Base-by-base conservation (phyloP, 2,329 filamentous ascomycete species). In the Colletotrichum gigasporum region DNA sequence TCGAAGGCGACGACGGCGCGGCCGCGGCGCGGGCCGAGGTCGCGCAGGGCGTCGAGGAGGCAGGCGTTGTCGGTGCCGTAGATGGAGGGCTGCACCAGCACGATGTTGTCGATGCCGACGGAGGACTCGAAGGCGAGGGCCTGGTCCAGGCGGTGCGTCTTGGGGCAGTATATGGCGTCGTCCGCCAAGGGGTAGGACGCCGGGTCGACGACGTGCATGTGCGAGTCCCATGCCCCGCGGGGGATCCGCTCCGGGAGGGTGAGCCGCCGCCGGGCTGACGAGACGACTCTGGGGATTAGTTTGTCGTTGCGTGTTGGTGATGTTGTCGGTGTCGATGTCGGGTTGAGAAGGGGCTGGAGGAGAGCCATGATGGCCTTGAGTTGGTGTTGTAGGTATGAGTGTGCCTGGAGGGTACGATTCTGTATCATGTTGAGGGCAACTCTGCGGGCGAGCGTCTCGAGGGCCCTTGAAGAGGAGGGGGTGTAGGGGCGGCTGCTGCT, bases 151-250 rank as follows among this genome's bases (percentile, higher is more conserved):
- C 79, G 83, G 69, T 87, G 82, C 11, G 79, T 68, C 3, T 72
- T 71, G 3, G 87, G 86, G 16, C 73, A 74, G 74, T 90, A 90
- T 65, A 78, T 74, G 32, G 87, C 86, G 28, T 75, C 70, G 7
- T 78, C 65, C 24, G 78, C 75, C 8, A 88, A 71, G 1, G 84
- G 81, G 70, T 85, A 89, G 7, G 72, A 71, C 18, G 75, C 70
- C 0, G 84, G 85, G 54, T 88, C 84, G 50, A 88, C 79, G 32
- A 90, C 81, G 71, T 90, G 88, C 85, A 90, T 89, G 71, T 90
- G 87, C 52, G 82, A 84, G 71, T 89, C 86, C 86, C 87, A 89
- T 59, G 86, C 78, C 12, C 77, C 76, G 12, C 66, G 61, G 3
- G 83, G 82, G 57, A 82, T 78, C 30, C 64, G 66, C 20, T 65